Evolutionary conservation across 306 rosid genomes (phyloP), one percentile per base, ranked within the genome.

Genomic region (Erythrophleum fordii): DNA sequence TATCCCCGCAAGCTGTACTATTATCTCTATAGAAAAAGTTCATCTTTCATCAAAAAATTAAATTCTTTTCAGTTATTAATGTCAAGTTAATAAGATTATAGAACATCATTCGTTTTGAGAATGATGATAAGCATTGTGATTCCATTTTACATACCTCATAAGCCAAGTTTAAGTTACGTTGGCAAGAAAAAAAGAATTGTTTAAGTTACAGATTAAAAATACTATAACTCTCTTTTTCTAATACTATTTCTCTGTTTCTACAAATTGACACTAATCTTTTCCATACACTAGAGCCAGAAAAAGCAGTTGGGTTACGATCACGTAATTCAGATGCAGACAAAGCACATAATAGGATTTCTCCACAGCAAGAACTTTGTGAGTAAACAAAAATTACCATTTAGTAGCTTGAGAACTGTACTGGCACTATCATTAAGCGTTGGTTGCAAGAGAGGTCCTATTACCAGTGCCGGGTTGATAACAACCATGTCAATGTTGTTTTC

Each of bases 401-500:
- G 28, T 26, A 92, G 60, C 75, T 81, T 88, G 65, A 86, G 55
- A 74, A 90, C 62, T 3, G 55, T 31, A 17, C 83, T 80, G 70
- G 86, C 84, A 76, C 90, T 92, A 18, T 84, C 73, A 42, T 89
- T 89, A 35, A 90, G 82, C 1, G 89, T 88, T 3, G 92, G 86
- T 83, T 92, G 93, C 78, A 92, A 82, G 25, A 90, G 90, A 66
- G 95, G 95, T 25, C 97, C 97, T 2, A 84, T 58, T 72, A 79
- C 88, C 93, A 88, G 78, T 48, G 87, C 84, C 31, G 95, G 95
- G 80, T 88, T 87, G 37, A 92, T 83, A 39, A 77, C 25, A 76
- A 92, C 90, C 89, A 90, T 64, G 84, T 92, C 95, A 69, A 92
- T 81, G 71, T 76, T 86, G 73, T 90, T 90, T 82, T 92, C 90